phyloP scores from a whole-genome alignment of 2,329 filamentous ascomycete species.

The Coniochaeta sp. region DNA sequence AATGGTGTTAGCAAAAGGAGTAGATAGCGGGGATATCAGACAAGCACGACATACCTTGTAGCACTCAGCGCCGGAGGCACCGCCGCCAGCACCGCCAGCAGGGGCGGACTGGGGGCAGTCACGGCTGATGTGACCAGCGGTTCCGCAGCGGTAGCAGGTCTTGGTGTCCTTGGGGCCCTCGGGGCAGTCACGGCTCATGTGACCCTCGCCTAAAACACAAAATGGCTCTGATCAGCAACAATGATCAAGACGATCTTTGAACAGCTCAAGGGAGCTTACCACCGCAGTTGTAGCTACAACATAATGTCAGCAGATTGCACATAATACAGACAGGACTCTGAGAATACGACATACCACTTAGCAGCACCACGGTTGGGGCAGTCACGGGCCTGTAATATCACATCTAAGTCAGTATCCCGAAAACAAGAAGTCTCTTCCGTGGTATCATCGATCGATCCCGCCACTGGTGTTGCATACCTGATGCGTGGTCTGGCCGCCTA shows the following conservation, averaged over 20 bases:
- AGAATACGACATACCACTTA: conserved; percentile 58
- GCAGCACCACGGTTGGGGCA: conserved; percentile 78
- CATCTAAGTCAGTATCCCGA: conserved; percentile 18
- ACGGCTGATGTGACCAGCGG: conserved; percentile 84
- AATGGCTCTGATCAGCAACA: conserved; percentile 24
- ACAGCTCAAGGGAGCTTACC: conserved; percentile 39
- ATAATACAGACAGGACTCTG: neutral
- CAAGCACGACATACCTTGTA: conserved; percentile 59
- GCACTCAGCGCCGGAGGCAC: conserved; percentile 61
- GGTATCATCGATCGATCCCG: conserved; percentile 5
- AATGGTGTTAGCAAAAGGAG: neutral
- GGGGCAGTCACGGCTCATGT: conserved; percentile 87
- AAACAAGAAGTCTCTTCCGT: conserved; percentile 10
- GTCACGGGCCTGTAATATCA: conserved; percentile 59
- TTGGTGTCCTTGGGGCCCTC: conserved; percentile 81
- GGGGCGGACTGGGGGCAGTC: conserved; percentile 61
- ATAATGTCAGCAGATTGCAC: conserved; percentile 6
- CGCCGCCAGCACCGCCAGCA: conserved; percentile 35
- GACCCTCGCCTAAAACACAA: conserved; percentile 48
- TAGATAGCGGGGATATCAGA: neutral
- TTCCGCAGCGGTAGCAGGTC: conserved; percentile 72
- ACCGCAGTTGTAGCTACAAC: conserved; percentile 71
- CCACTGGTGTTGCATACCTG: conserved; percentile 49
- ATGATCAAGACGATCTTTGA: neutral
- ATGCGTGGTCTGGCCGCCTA: conserved; percentile 67